Base-by-base conservation (phyloP, 179 eudicot genomes). In the Silene noctiflora region DNA sequence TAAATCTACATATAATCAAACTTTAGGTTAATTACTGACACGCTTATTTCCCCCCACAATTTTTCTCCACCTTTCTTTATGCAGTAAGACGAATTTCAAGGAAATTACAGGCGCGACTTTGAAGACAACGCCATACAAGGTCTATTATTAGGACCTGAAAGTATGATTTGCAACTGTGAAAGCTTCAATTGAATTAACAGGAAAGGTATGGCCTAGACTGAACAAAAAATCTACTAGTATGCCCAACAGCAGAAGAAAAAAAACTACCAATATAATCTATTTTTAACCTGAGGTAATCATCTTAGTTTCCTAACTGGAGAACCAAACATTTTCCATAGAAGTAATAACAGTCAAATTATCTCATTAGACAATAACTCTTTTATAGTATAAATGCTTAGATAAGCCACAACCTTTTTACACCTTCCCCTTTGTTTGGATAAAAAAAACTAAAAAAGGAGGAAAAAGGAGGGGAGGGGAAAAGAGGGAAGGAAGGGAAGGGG, bases 1-100 rank as follows among this genome's bases (percentile, higher is more conserved):
- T 89, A 93, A 31, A 93, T 87, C 97, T 91, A 76, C 69, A 74
- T 75, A 84, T 70, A 69, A 58, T 71, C 58, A 25, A 72, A 74
- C 59, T 78, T 27, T 44, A 83, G 22, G 51, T 66, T 14, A 64
- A 19, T 31, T 19, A 44, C 33, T 71, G 17, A 16, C 73, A 21
- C 27, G 4, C 48, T 69, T 5, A 3, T 33, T 19, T 71, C 24
- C 13, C 55, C 55, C 56, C 51, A 9, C 48, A 13, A 3, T 33
- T 19, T 71, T 48, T 22, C 55, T 21, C 56, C 51, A 19, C 48
- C 22, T 33, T 67, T 7, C 51, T 33, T 33, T 17, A 31, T 14
- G 33, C 35, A 9, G 35, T 66, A 16, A 66, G 46, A 61, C 11
- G 13, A 66, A 17, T 31, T 16, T n/a, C 6, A 11, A n/a, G 24